phyloP scores from a whole-genome alignment of 208 protist genomes.

The Blastocrithidia nonstop region DNA sequence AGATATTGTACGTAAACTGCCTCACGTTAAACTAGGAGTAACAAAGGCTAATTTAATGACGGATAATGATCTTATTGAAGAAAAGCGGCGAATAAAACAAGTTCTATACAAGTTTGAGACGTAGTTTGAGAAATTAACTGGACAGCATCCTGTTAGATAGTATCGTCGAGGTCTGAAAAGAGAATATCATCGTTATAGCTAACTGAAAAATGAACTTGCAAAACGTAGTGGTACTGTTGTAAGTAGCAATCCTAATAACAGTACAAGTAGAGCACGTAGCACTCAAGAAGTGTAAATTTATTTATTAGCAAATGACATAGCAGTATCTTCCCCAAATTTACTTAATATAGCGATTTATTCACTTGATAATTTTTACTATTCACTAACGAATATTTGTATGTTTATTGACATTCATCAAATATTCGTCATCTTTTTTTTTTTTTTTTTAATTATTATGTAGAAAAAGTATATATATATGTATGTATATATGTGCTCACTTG shows the following conservation, averaged over 20 bases:
- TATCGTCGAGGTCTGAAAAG: conserved; percentile 32
- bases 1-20: conserved; percentile 3
- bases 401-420: too few species aligned
- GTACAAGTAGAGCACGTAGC: too few species aligned
- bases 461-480: conserved; percentile 6
- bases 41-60: conserved; percentile 28
- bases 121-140: conserved; percentile 45
- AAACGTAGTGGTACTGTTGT: conserved; percentile 5
- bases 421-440: conserved; percentile 2
- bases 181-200: conserved; percentile 68
- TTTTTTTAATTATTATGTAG: background rate
- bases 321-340: background rate
- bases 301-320: background rate
- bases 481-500: conserved; percentile 1
- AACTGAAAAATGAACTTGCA: conserved; percentile 62
- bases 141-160: conserved; percentile 27
- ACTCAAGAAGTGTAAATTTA: too few species aligned
- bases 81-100: conserved; percentile 66
- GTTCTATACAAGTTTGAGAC: conserved; percentile 69
- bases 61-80: conserved; percentile 26
- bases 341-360: background rate
- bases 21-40: conserved; percentile 20
- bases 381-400: too few species aligned
- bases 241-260: background rate
- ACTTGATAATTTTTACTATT: too few species aligned